Percentiles rank a stretch among this genome's conserved stretches.
Evolutionary conservation across 2,329 filamentous ascomycete genomes (phyloP).

Genomic region (Plenodomus tracheiphilus): DNA sequence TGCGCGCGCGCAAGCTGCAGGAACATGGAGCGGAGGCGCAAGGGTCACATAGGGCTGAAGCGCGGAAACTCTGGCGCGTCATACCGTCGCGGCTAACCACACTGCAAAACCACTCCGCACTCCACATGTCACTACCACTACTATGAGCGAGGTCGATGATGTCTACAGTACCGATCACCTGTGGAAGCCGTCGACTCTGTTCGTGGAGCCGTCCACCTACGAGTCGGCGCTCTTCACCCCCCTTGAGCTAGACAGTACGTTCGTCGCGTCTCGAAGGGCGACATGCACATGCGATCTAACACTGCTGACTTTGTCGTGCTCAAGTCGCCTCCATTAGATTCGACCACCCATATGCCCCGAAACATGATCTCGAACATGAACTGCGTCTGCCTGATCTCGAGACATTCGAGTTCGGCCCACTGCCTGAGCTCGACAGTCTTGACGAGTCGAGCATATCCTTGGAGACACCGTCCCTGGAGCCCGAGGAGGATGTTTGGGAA

Average conservation of each 20-base stretch:
- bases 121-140: slow-evolving; percentile 4
- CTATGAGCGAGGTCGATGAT: slow-evolving; percentile 49
- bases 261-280: slow-evolving; percentile 33
- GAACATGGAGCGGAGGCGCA: slow-evolving; percentile 14
- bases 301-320: slow-evolving; percentile 21
- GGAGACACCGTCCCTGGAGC: slow-evolving; percentile 26
- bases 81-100: slow-evolving; percentile 24
- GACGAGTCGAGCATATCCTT: slow-evolving; percentile 37
- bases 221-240: slow-evolving; percentile 39
- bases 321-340: slow-evolving; percentile 44
- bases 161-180: slow-evolving; percentile 68
- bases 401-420: slow-evolving; percentile 44
- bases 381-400: slow-evolving; percentile 46
- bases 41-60: slow-evolving; percentile 34
- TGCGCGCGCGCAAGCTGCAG: slow-evolving; percentile 12
- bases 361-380: slow-evolving; percentile 37
- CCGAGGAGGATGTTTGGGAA: slow-evolving; percentile 48
- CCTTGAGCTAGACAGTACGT: slow-evolving; percentile 42
- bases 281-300: too few relatives aligned
- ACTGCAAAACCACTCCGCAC: neutral
- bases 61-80: slow-evolving; percentile 31
- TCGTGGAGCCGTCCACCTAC: slow-evolving; percentile 20
- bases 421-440: slow-evolving; percentile 39
- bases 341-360: slow-evolving; percentile 47
- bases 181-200: slow-evolving; percentile 59